Percentiles rank a stretch among this genome's conserved stretches.
phyloP scores from a whole-genome alignment of 75 land plant species.

The Pinus taeda region DNA sequence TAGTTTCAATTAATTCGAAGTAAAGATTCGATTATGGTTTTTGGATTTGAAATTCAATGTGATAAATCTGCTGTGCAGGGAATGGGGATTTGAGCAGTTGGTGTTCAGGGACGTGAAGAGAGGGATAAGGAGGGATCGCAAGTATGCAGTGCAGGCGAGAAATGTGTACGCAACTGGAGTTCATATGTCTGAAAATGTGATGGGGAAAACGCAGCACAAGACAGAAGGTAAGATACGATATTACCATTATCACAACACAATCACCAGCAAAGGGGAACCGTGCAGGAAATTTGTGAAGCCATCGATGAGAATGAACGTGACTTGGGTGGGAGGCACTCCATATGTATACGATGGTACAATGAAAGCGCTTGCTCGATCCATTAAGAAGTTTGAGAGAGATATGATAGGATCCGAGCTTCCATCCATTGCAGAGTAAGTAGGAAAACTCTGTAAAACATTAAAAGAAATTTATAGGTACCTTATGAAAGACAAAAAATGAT shows the following conservation, averaged over 20 bases:
- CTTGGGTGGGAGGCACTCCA: constrained; percentile 32
- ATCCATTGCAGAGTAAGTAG: not conserved
- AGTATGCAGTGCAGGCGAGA: constrained; percentile 80
- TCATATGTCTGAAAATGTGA: constrained; percentile 72
- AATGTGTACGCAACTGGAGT: constrained; percentile 73
- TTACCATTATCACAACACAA: constrained; percentile 82
- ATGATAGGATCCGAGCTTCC: constrained; percentile 38
- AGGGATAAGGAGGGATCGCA: constrained; percentile 67
- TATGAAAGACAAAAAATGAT: no score
- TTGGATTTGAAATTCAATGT: no score
- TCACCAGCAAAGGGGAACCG: constrained; percentile 51
- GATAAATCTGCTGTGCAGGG: constrained; percentile 28
- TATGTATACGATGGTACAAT: constrained; percentile 53
- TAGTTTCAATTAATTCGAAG: no score
- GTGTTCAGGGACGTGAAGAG: constrained; percentile 64
- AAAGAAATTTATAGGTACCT: no score
- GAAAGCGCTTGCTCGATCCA: constrained; percentile 20
- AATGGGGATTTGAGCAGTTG: constrained; percentile 90
- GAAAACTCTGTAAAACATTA: no score
- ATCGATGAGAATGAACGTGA: constrained; percentile 16
- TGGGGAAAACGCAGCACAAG: constrained; percentile 44
- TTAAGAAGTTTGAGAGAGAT: constrained; percentile 57
- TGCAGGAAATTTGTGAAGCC: constrained; percentile 43
- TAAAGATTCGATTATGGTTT: no score
- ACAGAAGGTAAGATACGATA: constrained; percentile 48